Percentiles rank a stretch among this genome's conserved stretches.
Evolutionary conservation across 2,329 filamentous ascomycete genomes (phyloP).

Genomic region (Tolypocladium tropicale): DNA sequence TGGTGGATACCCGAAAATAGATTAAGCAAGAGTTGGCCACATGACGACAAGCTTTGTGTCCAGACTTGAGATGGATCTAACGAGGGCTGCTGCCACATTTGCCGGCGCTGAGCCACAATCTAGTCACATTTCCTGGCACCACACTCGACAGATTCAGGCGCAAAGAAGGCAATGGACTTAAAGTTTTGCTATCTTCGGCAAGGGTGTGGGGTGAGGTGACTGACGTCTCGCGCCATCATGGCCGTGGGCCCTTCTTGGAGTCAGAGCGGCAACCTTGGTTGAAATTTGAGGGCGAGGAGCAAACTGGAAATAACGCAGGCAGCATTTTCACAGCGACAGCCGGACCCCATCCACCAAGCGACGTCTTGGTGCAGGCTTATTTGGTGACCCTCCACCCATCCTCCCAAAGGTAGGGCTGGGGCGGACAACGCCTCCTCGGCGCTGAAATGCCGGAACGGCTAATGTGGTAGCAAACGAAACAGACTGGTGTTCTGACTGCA

Average conservation of each 20-base stretch:
- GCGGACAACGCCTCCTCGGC: background rate
- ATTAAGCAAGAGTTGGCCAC: background rate
- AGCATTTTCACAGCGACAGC: background rate
- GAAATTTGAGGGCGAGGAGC: background rate
- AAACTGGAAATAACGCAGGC: background rate
- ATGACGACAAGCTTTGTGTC: background rate
- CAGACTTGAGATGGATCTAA: background rate
- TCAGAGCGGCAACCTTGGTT: background rate
- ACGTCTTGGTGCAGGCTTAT: background rate
- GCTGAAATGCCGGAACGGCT: background rate
- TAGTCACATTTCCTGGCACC: background rate
- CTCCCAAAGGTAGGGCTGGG: background rate
- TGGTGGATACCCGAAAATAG: background rate
- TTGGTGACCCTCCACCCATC: background rate
- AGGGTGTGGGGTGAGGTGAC: background rate
- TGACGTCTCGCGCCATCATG: background rate
- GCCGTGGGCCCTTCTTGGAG: background rate
- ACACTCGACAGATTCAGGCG: background rate
- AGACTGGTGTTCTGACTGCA: background rate
- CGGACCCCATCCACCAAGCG: background rate
- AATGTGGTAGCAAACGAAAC: background rate
- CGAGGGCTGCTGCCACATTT: background rate
- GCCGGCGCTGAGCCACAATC: background rate
- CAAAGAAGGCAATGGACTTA: background rate
- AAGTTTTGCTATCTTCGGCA: background rate